Percentiles rank a stretch among this genome's conserved stretches.
Evolutionary conservation across 495 filamentous ascomycete genomes (phyloP).

Genomic region (Beverwykella pulmonaria): DNA sequence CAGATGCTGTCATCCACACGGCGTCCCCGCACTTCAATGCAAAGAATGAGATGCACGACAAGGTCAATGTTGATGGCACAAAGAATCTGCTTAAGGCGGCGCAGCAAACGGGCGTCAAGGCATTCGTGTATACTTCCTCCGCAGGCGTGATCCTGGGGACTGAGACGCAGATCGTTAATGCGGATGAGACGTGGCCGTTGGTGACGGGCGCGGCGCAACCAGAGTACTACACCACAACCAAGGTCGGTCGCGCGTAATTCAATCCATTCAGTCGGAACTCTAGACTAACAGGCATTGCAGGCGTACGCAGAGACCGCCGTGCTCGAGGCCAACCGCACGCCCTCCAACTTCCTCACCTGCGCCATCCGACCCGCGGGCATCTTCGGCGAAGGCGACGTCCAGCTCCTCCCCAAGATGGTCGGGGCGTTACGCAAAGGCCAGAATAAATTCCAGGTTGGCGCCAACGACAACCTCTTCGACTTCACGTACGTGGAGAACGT

Average conservation of each 20-base stretch:
- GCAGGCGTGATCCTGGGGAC: slow-evolving; percentile 83
- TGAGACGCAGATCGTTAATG: slow-evolving; percentile 78
- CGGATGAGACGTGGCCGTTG: slow-evolving; percentile 83
- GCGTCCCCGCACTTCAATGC: slow-evolving; percentile 52
- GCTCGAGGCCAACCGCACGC: slow-evolving; percentile 77
- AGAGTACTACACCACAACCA: slow-evolving; percentile 78
- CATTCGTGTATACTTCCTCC: slow-evolving; percentile 91
- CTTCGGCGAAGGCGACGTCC: slow-evolving; percentile 75
- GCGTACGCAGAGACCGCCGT: slow-evolving; percentile 85
- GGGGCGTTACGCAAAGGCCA: slow-evolving; percentile 65
- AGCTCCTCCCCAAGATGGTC: slow-evolving; percentile 54
- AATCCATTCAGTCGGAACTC: background rate
- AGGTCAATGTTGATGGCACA: slow-evolving; percentile 94
- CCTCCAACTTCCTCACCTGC: slow-evolving; percentile 65
- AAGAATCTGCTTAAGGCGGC: slow-evolving; percentile 75
- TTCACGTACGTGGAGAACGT: slow-evolving; percentile 81
- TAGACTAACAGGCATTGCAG: slow-evolving; percentile 49
- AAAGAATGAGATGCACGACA: slow-evolving; percentile 63
- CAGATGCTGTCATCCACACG: slow-evolving; percentile 93
- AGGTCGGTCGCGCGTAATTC: slow-evolving; percentile 39
- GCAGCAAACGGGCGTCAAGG: slow-evolving; percentile 76
- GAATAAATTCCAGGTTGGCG: slow-evolving; percentile 80
- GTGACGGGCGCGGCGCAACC: slow-evolving; percentile 69
- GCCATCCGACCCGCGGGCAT: slow-evolving; percentile 88
- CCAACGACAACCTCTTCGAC: slow-evolving; percentile 86